Conservation (phyloP, 805 yeast genomes). For the Cyberlindnera xylosilytica region DNA sequence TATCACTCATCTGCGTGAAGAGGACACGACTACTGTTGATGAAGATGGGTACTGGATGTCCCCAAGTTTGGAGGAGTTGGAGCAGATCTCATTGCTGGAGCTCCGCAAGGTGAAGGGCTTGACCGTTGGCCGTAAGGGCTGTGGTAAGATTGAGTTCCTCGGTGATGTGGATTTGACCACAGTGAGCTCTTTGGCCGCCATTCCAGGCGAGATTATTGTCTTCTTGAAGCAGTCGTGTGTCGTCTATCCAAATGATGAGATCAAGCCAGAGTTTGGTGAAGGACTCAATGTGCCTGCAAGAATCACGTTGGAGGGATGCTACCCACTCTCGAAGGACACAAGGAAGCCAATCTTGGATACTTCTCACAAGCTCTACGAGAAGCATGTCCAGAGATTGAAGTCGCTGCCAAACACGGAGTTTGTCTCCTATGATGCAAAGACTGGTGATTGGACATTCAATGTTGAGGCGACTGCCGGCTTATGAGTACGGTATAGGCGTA, state of each 20-base stretch:
- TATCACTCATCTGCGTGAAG: conserved; percentile 6
- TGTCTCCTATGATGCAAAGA: conserved; percentile 69
- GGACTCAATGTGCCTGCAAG: conserved; percentile 79
- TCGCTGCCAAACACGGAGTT: conserved; percentile 57
- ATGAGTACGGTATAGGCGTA: too few relatives aligned
- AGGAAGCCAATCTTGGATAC: conserved; percentile 75
- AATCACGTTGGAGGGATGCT: conserved; percentile 75
- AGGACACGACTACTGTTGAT: conserved; percentile 26
- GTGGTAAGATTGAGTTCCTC: conserved; percentile 74
- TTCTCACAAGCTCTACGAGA: conserved; percentile 63
- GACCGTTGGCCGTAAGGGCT: conserved; percentile 69
- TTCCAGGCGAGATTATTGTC: conserved; percentile 62
- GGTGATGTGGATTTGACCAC: conserved; percentile 81
- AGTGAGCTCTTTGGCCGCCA: conserved; percentile 54
- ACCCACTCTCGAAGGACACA: conserved; percentile 71
- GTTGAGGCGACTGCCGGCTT: conserved; percentile 33
- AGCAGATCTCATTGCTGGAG: conserved; percentile 56
- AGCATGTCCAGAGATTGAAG: conserved; percentile 68
- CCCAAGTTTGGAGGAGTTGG: conserved; percentile 68
- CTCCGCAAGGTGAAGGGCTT: conserved; percentile 62
- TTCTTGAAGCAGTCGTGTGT: conserved; percentile 59
- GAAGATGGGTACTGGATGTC: conserved; percentile 85
- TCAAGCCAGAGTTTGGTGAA: conserved; percentile 65
- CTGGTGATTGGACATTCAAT: conserved; percentile 69
- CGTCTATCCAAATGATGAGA: conserved; percentile 67